Evolutionary conservation across 129 eudicot genomes (phyloP).

Genomic region (Centella asiatica): DNA sequence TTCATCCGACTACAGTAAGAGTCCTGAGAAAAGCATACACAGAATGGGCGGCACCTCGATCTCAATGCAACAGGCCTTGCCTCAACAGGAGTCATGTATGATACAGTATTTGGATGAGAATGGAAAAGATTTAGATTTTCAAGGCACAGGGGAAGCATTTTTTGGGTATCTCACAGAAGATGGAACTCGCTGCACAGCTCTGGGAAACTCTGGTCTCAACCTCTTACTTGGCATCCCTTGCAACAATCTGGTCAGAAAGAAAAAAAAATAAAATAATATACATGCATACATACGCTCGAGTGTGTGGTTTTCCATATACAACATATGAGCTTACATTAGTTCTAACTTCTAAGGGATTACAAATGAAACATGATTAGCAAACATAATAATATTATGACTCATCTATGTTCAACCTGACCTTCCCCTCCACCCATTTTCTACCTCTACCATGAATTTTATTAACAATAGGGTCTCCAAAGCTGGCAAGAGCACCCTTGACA

Average conservation of each 20-base stretch:
- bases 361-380: too few relatives aligned
- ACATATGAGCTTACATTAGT: too few relatives aligned
- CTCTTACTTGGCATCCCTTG: constrained; percentile 62
- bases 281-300: background rate
- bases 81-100: background rate
- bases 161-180: constrained; percentile 68
- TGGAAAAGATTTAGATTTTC: constrained; percentile 3
- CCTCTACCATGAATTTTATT: background rate
- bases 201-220: constrained; percentile 52
- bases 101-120: background rate
- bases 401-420: background rate
- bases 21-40: background rate
- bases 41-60: background rate
- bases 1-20: background rate
- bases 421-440: background rate
- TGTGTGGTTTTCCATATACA: background rate
- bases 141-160: constrained; percentile 67
- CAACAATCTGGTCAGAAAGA: constrained; percentile 34
- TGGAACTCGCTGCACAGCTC: constrained; percentile 52
- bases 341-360: too few relatives aligned
- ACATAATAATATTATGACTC: too few relatives aligned
- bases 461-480: too few relatives aligned
- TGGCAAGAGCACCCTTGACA: background rate
- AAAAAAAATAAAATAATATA: background rate
- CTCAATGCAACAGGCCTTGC: background rate